Base-by-base conservation (phyloP, 306 rosid species). In the Leucaena leucocephala region DNA sequence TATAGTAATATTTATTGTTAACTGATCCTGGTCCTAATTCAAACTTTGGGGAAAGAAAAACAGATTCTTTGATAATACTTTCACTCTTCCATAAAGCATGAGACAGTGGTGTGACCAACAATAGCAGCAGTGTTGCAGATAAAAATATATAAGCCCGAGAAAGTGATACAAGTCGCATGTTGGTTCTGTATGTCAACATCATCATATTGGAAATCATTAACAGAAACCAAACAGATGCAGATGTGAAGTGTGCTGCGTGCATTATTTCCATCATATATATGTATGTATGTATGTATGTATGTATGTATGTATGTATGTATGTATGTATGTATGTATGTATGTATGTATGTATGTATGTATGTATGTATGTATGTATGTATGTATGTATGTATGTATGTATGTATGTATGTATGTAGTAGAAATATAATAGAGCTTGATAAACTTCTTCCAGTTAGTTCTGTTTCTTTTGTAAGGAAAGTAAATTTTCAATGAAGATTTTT, bases 11-110 rank as follows among this genome's bases (percentile, higher is more conserved):
- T 74, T 22, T 87, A 57, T 90, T 45, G 8, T 48, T 44, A 78
- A 90, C 97, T 14, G 92, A 90, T 63, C 97, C 97, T 0, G 92
- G 93, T 34, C 77, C 83, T 66, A 88, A 70, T 45, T 79, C 88
- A 81, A 93, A 77, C 78, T 65, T 84, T 6, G 97, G 97, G 67
- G 98, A 91, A 3, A 81, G 44, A 64, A 74, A 87, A 45, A 82
- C 83, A 0, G 82, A 55, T 27, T 93, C 72, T 6, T 86, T 88
- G 44, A 89, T 75, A 75, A 75, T 83, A 50, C 42, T 54, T 65
- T 39, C 78, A 54, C 6, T 58, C 39, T 76, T 74, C 74, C 81
- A 52, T 54, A 73, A 57, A 72, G 84, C 82, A 68, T 76, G 42
- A n/a, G 82, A 89, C 45, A 43, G 67, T 43, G 85, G 76, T 38